Percentiles rank a stretch among this genome's conserved stretches.
Evolutionary conservation across 2,329 filamentous ascomycete species (phyloP).

Genomic region (Hymenoscyphus fructigenus): DNA sequence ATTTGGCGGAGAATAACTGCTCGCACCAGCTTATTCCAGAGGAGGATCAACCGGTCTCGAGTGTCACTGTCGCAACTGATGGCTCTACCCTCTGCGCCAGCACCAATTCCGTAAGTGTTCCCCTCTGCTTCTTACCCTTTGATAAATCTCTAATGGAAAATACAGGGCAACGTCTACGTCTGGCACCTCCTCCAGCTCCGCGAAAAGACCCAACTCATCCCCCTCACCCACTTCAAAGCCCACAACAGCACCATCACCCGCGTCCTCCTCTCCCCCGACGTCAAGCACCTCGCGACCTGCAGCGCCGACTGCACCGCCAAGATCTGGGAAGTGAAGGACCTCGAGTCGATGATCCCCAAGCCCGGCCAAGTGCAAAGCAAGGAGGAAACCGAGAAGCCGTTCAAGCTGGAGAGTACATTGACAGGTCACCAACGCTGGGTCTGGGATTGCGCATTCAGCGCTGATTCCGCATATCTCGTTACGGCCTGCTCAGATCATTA

Average conservation of each 20-base stretch:
- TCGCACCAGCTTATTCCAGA: slow-evolving; percentile 95
- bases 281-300: slow-evolving; percentile 73
- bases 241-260: slow-evolving; percentile 74
- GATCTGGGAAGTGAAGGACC: slow-evolving; percentile 87
- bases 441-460: slow-evolving; percentile 76
- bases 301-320: slow-evolving; percentile 81
- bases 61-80: slow-evolving; percentile 93
- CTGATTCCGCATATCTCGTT: slow-evolving; percentile 71
- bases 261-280: slow-evolving; percentile 71
- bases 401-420: slow-evolving; percentile 67
- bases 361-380: slow-evolving; percentile 36
- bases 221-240: slow-evolving; percentile 69
- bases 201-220: slow-evolving; percentile 68
- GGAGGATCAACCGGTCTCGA: slow-evolving; percentile 89
- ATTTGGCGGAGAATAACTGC: slow-evolving; percentile 94
- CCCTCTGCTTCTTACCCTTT: not conserved
- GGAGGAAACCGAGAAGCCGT: slow-evolving; percentile 47
- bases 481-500: slow-evolving; percentile 75
- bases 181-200: slow-evolving; percentile 82
- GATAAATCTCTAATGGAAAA: slow-evolving; percentile 21
- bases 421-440: slow-evolving; percentile 75
- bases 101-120: slow-evolving; percentile 71
- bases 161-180: slow-evolving; percentile 90
- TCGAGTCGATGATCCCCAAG: slow-evolving; percentile 48
- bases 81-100: slow-evolving; percentile 90